These are phyloP conservation scores for Gastrolobium villosum DNA, from an alignment of 306 rosid genomes.

Conservation along the genomic window DNA sequence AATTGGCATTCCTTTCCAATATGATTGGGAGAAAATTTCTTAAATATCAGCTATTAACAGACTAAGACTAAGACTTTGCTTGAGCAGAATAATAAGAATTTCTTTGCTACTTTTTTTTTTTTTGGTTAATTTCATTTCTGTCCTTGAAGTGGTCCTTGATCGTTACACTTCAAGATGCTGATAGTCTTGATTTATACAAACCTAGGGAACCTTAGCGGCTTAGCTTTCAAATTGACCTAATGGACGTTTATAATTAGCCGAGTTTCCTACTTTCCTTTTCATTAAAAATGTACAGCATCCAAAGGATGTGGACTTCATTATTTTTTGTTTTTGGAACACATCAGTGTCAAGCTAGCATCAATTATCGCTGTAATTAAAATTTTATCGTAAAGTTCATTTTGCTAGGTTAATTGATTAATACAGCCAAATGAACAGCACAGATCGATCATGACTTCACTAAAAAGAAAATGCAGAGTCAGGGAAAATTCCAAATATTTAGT, in stretches of 20 bases:
- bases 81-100: neutral
- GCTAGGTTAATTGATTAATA: slow-evolving; percentile 1
- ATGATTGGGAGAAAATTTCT: slow-evolving; percentile 10
- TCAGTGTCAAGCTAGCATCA: slow-evolving; percentile 16
- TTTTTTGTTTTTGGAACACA: slow-evolving; percentile 18
- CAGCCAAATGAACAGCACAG: neutral
- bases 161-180: slow-evolving; percentile 22
- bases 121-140: neutral
- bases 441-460: neutral
- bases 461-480: neutral
- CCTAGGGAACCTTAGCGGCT: neutral
- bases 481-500: neutral
- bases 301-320: slow-evolving; percentile 10
- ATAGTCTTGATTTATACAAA: slow-evolving; percentile 6
- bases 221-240: slow-evolving; percentile 39
- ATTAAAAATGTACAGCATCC: neutral
- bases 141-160: slow-evolving; percentile 40
- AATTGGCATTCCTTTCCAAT: neutral
- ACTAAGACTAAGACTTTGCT: neutral
- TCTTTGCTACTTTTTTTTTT: neutral
- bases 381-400: neutral
- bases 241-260: neutral
- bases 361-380: neutral
- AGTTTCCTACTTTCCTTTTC: slow-evolving; percentile 36
- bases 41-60: neutral